phyloP scores from a whole-genome alignment of 2,329 filamentous ascomycete species.

The Penicillium verrucosum region DNA sequence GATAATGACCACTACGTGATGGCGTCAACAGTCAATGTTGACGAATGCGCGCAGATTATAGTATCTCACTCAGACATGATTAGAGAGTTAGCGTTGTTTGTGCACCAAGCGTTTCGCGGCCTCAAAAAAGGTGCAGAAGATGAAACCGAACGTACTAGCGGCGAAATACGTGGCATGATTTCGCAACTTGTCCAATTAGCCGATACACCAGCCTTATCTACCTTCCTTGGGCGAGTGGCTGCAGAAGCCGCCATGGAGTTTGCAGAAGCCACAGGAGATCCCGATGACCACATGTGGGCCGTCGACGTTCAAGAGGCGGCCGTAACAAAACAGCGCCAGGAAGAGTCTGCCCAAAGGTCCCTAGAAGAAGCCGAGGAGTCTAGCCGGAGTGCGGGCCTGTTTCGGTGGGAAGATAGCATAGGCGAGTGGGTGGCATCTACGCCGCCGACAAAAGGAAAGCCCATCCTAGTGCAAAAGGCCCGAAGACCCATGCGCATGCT shows the following conservation, averaged over 20 bases:
- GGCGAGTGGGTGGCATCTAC: slow-evolving; percentile 56
- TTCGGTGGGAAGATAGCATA: slow-evolving; percentile 57
- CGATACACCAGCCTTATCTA: slow-evolving; percentile 22
- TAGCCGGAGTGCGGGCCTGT: slow-evolving; percentile 23
- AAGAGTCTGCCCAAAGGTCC: slow-evolving; percentile 8
- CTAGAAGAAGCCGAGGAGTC: slow-evolving; percentile 14
- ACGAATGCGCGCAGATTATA: slow-evolving; percentile 30
- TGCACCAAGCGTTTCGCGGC: slow-evolving; percentile 34
- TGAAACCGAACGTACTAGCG: slow-evolving; percentile 24
- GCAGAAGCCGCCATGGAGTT: slow-evolving; percentile 42
- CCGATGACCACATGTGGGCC: slow-evolving; percentile 41
- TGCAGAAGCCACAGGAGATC: slow-evolving; percentile 38
- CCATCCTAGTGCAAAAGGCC: background rate
- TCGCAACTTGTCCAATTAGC: slow-evolving; percentile 24
- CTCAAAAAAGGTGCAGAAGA: slow-evolving; percentile 26
- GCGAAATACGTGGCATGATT: slow-evolving; percentile 27
- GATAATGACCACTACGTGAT: slow-evolving; percentile 10
- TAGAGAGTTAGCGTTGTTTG: slow-evolving; percentile 35
- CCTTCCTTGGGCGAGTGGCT: slow-evolving; percentile 35
- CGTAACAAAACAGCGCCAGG: slow-evolving; percentile 18
- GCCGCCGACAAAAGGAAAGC: slow-evolving; percentile 35
- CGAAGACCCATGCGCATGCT: slow-evolving; percentile 1
- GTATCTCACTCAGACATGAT: slow-evolving; percentile 31
- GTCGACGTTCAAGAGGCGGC: slow-evolving; percentile 37
- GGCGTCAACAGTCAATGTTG: slow-evolving; percentile 23